phyloP scores from a whole-genome alignment of 495 filamentous ascomycete genomes.

The Umbilicaria muhlenbergii region DNA sequence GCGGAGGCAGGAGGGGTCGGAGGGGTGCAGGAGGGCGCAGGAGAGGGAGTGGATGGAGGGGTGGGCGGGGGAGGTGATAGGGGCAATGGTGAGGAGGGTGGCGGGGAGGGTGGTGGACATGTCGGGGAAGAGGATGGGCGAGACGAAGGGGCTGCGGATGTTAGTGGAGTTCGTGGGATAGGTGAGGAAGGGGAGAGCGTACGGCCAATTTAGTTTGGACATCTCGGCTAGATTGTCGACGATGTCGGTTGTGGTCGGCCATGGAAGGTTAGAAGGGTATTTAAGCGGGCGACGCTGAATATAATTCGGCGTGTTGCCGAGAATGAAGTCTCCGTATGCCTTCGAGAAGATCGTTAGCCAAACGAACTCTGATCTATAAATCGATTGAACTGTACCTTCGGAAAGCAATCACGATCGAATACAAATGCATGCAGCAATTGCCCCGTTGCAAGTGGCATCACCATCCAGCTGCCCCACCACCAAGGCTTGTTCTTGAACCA shows the following conservation, averaged over 20 bases:
- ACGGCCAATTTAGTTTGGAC: constrained; percentile 74
- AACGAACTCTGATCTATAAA: not conserved
- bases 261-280: constrained; percentile 48
- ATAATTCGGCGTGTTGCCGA: constrained; percentile 61
- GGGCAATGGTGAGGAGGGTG: constrained; percentile 49
- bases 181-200: constrained; percentile 18
- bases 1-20: constrained; percentile 68
- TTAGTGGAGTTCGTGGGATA: constrained; percentile 4
- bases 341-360: constrained; percentile 8
- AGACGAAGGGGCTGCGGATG: constrained; percentile 48
- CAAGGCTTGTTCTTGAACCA: constrained; percentile 57
- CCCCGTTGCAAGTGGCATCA: constrained; percentile 82
- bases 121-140: constrained; percentile 72
- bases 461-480: constrained; percentile 96
- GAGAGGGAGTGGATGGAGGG: constrained; percentile 68
- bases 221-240: constrained; percentile 70
- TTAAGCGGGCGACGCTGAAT: constrained; percentile 54
- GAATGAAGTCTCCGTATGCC: constrained; percentile 58
- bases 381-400: constrained; percentile 26
- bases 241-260: constrained; percentile 64
- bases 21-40: constrained; percentile 84
- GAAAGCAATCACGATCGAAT: constrained; percentile 84
- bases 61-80: constrained; percentile 70
- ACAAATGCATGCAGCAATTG: constrained; percentile 85
- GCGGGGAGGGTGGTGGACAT: constrained; percentile 46